Base-by-base conservation (phyloP, 2,329 filamentous ascomycete species). In the Didymella keratinophila region DNA sequence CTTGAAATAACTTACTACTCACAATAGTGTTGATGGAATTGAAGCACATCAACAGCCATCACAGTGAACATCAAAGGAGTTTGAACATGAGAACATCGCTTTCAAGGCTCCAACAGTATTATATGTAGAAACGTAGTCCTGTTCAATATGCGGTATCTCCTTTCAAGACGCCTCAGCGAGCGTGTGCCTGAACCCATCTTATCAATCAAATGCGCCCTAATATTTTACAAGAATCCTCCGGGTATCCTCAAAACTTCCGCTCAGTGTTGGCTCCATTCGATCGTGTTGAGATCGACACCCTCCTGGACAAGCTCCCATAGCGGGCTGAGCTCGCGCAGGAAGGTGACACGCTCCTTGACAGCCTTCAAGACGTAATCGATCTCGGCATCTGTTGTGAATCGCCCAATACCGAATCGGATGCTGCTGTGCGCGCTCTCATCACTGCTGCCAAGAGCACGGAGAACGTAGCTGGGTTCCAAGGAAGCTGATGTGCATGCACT, bases 241-340 rank as follows among this genome's bases (percentile, higher is more conserved):
- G 49, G 62, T 60, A 60, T 58, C 65, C 44, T 60, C 45, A 57
- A 27, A 27, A 32, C 37, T 18, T 21, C 21, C 44, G 11, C 62
- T 85, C 82, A 98, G 79, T 99, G 95, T 82, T 97, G 93, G 76
- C 91, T 96, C 95, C 95, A 99, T 80, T 99, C 89, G 71, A 99
- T 99, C 42, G 92, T 97, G 79, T 96, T 91, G 67, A 99, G 81
- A 74, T 97, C 95, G 64, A 99, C 87, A 16, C 95, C 95, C 78
- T 99, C 95, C 80, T 99, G 95, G 12, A 99, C 95, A 65, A 99
- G 81, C 80, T 99, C 95, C 95, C 95, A 99, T 56, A 99, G 81
- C 37, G 95, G 95, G 76, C 93, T 97, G 66, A 99, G 83, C 81
- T 99, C 95, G 70, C 95, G 87, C 71, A 99, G 82, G 83, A 98